Evolutionary conservation across 2,329 filamentous ascomycete species (phyloP), one percentile per base, ranked within the genome.

Genomic region (Purpureocillium takamizusanense): DNA sequence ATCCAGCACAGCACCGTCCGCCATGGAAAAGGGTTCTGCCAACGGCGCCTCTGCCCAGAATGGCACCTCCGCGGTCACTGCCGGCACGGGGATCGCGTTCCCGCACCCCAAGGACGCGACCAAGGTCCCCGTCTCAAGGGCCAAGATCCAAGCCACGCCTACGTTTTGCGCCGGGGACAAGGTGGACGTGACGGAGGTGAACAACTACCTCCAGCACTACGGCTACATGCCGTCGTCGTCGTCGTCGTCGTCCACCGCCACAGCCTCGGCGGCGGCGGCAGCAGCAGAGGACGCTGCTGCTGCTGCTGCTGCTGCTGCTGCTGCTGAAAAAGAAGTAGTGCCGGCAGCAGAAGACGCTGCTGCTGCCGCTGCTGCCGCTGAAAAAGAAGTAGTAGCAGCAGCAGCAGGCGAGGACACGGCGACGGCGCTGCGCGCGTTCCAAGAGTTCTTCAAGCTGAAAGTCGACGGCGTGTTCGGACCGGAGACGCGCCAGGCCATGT

Each of bases 201-300:
- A 35, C 33, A 39, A 39, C 23, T 31, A 30, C 21, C 37, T 39
- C 16, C 35, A 35, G 37, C 37, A 35, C 27, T 39, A 31, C 21
- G 37, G 33, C 13, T 39, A 35, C 32, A 39, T 35, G 37, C 33
- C 37, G 4, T 7, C 31, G 7, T 21, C 23, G 4, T 15, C 17
- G 11, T 13, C 31, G 9, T 18, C 31, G 10, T 35, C 21, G 12
- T 9, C 10, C 21, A 27, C 17, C 25, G 28, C 13, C n/a, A n/a
- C n/a, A n/a, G n/a, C n/a, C n/a, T n/a, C n/a, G n/a, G n/a, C n/a
- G n/a, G n/a, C n/a, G n/a, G n/a, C n/a, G n/a, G n/a, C n/a, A n/a
- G n/a, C n/a, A n/a, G n/a, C n/a, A n/a, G n/a, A n/a, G n/a, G n/a
- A n/a, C n/a, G n/a, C n/a, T n/a, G n/a, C n/a, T n/a, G n/a, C n/a